Evolutionary conservation across 179 eudicot species (phyloP).

Genomic region (Amaranthus tricolor): DNA sequence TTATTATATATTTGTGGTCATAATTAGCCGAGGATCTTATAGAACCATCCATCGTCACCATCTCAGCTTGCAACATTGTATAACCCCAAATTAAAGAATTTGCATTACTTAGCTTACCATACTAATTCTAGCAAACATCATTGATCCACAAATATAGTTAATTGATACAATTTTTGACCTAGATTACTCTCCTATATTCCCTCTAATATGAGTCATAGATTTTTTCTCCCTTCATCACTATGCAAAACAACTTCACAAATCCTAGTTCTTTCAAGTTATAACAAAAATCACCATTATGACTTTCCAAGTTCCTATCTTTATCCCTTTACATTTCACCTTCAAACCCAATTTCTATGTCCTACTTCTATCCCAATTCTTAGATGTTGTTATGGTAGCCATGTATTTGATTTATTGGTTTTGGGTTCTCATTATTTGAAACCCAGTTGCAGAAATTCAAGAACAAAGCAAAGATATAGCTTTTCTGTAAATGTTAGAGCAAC

Average conservation of each 20-base stretch:
- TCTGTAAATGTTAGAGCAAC: slow-evolving; percentile 40
- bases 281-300: not conserved
- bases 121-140: too few species aligned
- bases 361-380: slow-evolving; percentile 30
- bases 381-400: slow-evolving; percentile 36
- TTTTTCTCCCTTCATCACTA: slow-evolving; percentile 25
- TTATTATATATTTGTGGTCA: too few species aligned
- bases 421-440: slow-evolving; percentile 19
- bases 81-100: too few species aligned
- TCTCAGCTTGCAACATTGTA: too few species aligned
- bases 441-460: slow-evolving; percentile 24
- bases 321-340: slow-evolving; percentile 17
- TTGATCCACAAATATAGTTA: too few species aligned
- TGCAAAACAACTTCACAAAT: slow-evolving; percentile 18
- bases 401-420: slow-evolving; percentile 14
- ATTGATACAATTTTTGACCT: too few species aligned
- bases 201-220: slow-evolving; percentile 20
- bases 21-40: too few species aligned
- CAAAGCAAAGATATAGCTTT: slow-evolving; percentile 21
- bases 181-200: too few species aligned
- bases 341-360: slow-evolving; percentile 26
- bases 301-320: not conserved
- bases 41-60: too few species aligned
- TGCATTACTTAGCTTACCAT: too few species aligned
- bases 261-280: slow-evolving; percentile 24